phyloP scores from a whole-genome alignment of 2,329 filamentous ascomycete genomes.

The Ophiostoma sp. region DNA sequence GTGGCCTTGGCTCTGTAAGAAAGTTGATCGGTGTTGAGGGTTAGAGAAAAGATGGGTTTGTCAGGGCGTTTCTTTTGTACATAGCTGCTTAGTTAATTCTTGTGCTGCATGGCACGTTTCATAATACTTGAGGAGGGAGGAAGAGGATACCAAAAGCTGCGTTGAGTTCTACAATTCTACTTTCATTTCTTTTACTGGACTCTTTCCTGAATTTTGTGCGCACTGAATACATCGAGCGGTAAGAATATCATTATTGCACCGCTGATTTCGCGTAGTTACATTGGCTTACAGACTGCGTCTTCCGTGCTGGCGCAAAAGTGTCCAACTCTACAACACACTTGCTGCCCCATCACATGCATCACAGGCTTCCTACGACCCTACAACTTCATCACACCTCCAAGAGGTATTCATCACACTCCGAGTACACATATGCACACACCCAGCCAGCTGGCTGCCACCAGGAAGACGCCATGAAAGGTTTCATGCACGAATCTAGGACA shows the following conservation, averaged over 20 bases:
- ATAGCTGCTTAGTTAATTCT: neutral
- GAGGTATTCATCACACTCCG: too few species aligned
- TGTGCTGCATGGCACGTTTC: neutral
- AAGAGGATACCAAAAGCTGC: neutral
- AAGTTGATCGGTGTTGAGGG: neutral
- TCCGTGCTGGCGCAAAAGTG: neutral
- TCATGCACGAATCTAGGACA: neutral
- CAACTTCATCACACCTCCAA: neutral
- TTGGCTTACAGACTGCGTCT: too few species aligned
- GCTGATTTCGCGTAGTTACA: too few species aligned
- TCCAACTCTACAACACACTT: neutral
- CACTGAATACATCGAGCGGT: too few species aligned
- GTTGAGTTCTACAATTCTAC: too few species aligned
- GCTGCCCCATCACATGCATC: neutral
- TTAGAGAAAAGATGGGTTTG: neutral
- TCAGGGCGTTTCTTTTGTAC: neutral
- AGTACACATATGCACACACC: neutral
- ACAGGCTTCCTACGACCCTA: neutral
- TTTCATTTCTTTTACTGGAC: too few species aligned
- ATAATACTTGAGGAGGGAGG: neutral
- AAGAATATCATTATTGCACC: too few species aligned
- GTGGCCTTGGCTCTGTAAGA: conserved; percentile 9
- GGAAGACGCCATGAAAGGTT: neutral
- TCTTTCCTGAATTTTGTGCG: too few species aligned
- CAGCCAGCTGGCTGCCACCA: neutral